phyloP scores from a whole-genome alignment of 768 basidiomycete genomes.

The Mycena filopes region DNA sequence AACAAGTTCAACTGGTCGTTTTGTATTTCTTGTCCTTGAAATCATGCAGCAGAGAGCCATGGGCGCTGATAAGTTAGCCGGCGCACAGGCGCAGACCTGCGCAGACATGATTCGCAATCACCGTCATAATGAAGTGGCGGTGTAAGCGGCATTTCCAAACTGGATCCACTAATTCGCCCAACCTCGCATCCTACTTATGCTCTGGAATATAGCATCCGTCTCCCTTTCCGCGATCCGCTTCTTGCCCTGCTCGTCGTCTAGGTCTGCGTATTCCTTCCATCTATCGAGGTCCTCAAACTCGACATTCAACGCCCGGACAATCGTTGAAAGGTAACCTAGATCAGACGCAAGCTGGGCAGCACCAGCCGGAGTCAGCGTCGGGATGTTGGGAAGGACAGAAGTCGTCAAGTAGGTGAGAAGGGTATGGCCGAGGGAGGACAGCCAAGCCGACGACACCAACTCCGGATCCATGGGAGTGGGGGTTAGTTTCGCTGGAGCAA shows the following conservation, averaged over 20 bases:
- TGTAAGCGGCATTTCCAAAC: no score
- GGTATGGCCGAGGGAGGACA: constrained; percentile 87
- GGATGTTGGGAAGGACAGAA: constrained; percentile 77
- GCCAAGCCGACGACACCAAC: constrained; percentile 89
- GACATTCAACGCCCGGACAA: constrained; percentile 90
- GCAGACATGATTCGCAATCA: no score
- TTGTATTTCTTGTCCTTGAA: no score
- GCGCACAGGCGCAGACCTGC: no score
- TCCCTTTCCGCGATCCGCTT: constrained; percentile 31
- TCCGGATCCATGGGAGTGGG: constrained; percentile 68
- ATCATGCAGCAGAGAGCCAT: no score
- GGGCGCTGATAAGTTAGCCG: no score
- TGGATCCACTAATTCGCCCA: constrained; percentile 14
- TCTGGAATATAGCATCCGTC: constrained; percentile 18
- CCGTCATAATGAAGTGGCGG: no score
- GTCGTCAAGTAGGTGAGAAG: constrained; percentile 79
- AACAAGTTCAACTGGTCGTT: not conserved
- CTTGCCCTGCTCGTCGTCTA: constrained; percentile 64
- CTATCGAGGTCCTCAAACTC: constrained; percentile 81
- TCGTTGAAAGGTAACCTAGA: constrained; percentile 89
- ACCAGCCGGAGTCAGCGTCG: constrained; percentile 69
- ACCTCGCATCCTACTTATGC: constrained; percentile 27
- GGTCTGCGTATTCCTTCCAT: constrained; percentile 80
- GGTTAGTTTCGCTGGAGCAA: constrained; percentile 46
- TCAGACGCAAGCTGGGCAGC: constrained; percentile 89